phyloP scores from a whole-genome alignment of 805 yeast genomes.

The Candida vaughaniae region DNA sequence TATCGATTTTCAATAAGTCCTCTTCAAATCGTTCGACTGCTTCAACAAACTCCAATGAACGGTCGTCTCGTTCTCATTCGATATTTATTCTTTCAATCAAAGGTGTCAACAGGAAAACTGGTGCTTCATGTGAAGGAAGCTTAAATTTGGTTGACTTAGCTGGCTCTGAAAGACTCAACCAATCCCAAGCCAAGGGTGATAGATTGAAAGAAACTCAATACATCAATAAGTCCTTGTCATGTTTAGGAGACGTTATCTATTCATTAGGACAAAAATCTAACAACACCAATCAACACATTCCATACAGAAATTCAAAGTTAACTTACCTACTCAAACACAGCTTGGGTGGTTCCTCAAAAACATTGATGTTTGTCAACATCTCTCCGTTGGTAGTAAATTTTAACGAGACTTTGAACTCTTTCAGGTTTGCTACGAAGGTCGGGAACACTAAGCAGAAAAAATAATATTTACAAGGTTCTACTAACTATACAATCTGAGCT shows the following conservation, averaged over 20 bases:
- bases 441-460: constrained; percentile 46
- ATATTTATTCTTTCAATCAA: constrained; percentile 64
- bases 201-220: constrained; percentile 84
- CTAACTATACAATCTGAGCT: no score
- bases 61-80: constrained; percentile 90
- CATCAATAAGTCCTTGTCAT: constrained; percentile 83
- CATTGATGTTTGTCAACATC: constrained; percentile 88
- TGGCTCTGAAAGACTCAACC: constrained; percentile 82
- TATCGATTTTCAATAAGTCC: constrained; percentile 52
- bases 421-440: constrained; percentile 86
- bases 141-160: constrained; percentile 88
- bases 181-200: constrained; percentile 77
- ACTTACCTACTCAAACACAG: constrained; percentile 85
- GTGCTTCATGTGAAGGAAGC: constrained; percentile 52
- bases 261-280: constrained; percentile 47
- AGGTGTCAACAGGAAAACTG: constrained; percentile 53
- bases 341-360: constrained; percentile 80
- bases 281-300: constrained; percentile 49
- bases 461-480: constrained; percentile 8
- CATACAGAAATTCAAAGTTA: constrained; percentile 69
- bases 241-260: constrained; percentile 85
- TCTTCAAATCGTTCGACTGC: constrained; percentile 70
- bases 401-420: constrained; percentile 77
- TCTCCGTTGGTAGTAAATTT: constrained; percentile 64
- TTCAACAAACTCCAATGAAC: constrained; percentile 73